Evolutionary conservation across 306 rosid genomes (phyloP), one percentile per base, ranked within the genome.

Genomic region (Trifolium repens): DNA sequence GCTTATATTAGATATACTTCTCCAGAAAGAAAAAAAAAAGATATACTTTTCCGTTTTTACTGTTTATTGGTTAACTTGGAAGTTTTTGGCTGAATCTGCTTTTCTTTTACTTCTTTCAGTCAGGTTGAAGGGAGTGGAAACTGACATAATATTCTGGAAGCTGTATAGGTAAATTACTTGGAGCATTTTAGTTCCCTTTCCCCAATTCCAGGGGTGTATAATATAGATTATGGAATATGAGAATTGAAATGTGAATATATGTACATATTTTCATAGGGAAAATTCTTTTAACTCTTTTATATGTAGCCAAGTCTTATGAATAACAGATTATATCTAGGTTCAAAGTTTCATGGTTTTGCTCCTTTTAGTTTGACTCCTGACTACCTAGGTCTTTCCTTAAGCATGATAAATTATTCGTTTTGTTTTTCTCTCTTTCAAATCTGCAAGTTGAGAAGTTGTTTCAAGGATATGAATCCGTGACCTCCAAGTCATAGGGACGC

Each of bases 61-160:
- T 15, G 17, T n/a, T 50, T n/a, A 37, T 37, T 9, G 6, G 35
- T 63, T 77, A 16, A 76, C 61, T 71, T 67, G 37, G 34, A 42
- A 63, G 13, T 12, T 19, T 3, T 67, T 67, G 1, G 17, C 37
- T 43, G 39, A 65, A 43, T 42, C 24, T 1, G 11, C 19, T 7
- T 17, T 22, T 42, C 9, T 59, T 32, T 5, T 49, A 8, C 17
- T 59, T 73, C 37, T 14, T 32, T 3, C 19, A 26, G 72, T 30
- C 86, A 84, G 89, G 79, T 77, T 50, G 67, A 75, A 72, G 63
- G 74, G 71, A 54, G 77, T 34, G 60, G 78, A 63, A 44, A 32
- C 39, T 60, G 61, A 71, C 82, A 37, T 60, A 5, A 43, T 69
- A 61, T 59, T 59, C 17, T 69, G 62, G 71, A 68, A 69, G 40